Evolutionary conservation across 352 stramenopile genomes (phyloP).

Genomic region (Phytopythium kandeliae): DNA sequence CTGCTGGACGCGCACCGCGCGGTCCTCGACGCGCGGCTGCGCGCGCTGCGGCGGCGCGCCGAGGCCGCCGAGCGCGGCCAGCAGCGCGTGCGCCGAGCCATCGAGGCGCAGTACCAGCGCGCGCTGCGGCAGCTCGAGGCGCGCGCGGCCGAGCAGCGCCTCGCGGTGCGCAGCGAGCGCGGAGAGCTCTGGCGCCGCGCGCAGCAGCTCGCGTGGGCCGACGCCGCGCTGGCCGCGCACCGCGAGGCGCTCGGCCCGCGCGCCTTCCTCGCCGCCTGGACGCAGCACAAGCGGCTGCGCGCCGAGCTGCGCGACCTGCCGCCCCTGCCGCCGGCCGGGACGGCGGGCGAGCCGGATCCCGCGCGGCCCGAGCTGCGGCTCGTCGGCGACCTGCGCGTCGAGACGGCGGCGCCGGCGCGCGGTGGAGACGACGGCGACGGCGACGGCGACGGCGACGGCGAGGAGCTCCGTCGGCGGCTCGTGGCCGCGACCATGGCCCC

Average conservation of each 20-base stretch:
- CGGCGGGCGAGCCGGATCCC: conserved; percentile 34
- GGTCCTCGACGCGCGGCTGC: conserved; percentile 54
- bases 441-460: no score
- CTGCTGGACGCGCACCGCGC: conserved; percentile 59
- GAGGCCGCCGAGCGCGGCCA: conserved; percentile 32
- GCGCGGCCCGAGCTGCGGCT: conserved; percentile 61
- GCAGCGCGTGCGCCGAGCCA: conserved; percentile 33
- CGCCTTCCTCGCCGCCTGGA: conserved; percentile 64
- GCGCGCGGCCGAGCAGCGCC: conserved; percentile 36
- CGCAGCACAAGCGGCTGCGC: conserved; percentile 59
- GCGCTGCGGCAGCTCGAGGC: conserved; percentile 40
- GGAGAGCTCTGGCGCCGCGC: conserved; percentile 58
- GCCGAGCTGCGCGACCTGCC: conserved; percentile 66
- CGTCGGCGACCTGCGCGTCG: conserved; percentile 46
- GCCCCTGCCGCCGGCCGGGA: conserved; percentile 9
- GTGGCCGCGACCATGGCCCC: conserved; percentile 24
- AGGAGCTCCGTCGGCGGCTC: conserved; percentile 27
- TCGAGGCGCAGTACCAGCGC: conserved; percentile 44
- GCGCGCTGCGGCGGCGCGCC: conserved; percentile 23
- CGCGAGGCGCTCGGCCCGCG: conserved; percentile 34
- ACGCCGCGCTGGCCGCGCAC: conserved; percentile 47
- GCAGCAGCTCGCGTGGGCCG: conserved; percentile 72
- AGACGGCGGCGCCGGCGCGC: no score
- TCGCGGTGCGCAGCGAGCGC: conserved; percentile 45
- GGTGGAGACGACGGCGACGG: no score